Evolutionary conservation across 202 grass and related monocot genomes (phyloP).

Genomic region (Schoenoplectus triqueter): DNA sequence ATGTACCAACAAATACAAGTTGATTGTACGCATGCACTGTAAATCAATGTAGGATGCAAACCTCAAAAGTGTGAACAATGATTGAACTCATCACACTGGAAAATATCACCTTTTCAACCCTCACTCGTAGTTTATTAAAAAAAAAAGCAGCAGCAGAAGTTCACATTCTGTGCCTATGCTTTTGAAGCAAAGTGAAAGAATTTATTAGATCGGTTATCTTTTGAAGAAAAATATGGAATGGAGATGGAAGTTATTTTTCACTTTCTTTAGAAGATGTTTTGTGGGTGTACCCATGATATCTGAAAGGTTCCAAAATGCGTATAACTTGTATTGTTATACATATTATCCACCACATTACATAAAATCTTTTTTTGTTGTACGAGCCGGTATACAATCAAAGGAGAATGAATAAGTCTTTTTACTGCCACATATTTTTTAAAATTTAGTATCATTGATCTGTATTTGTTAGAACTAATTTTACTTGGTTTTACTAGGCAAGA

Average conservation of each 20-base stretch:
- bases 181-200: not conserved
- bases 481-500: conserved; percentile 47
- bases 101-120: too few relatives aligned
- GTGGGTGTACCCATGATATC: not conserved
- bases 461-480: not conserved
- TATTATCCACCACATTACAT: too few relatives aligned
- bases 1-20: not conserved
- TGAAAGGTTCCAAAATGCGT: too few relatives aligned
- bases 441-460: not conserved
- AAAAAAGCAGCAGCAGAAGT: not conserved
- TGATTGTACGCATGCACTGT: not conserved
- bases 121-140: not conserved
- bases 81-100: not conserved
- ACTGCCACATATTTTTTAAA: conserved; percentile 17
- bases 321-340: too few relatives aligned
- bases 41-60: not conserved
- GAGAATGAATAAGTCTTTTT: too few relatives aligned
- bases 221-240: not conserved
- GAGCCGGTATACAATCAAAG: too few relatives aligned
- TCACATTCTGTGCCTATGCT: not conserved
- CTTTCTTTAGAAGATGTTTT: not conserved
- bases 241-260: not conserved
- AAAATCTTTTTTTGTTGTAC: too few relatives aligned
- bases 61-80: not conserved
- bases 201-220: not conserved